phyloP scores from a whole-genome alignment of 2,329 filamentous ascomycete genomes.

The Didymella sp. region DNA sequence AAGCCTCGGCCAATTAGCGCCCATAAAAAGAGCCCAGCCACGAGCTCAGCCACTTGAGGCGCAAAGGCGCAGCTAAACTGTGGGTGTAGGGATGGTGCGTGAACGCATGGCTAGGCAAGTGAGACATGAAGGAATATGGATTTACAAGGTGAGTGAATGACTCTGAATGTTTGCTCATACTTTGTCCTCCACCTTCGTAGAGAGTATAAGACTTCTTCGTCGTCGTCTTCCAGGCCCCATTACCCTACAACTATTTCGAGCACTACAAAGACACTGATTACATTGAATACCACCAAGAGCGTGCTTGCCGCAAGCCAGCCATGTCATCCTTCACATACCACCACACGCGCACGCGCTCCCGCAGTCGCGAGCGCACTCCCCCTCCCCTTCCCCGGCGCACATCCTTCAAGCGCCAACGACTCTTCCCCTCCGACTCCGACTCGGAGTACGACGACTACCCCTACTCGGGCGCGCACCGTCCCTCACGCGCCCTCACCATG shows the following conservation, averaged over 20 bases:
- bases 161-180: neutral
- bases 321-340: constrained; percentile 40
- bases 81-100: constrained; percentile 1
- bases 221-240: neutral
- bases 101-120: constrained; percentile 21
- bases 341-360: constrained; percentile 28
- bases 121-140: constrained; percentile 19
- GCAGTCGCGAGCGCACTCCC: constrained; percentile 30
- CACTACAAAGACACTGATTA: neutral
- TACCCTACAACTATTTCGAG: no score
- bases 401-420: constrained; percentile 35
- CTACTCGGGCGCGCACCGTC: constrained; percentile 27
- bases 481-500: constrained; percentile 37
- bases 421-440: constrained; percentile 33
- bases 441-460: constrained; percentile 45
- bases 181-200: neutral
- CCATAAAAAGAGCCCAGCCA: neutral
- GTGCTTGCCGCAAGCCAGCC: neutral
- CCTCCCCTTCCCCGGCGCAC: constrained; percentile 33
- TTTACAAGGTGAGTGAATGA: constrained; percentile 11
- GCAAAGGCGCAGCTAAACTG: constrained; percentile 11
- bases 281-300: neutral
- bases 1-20: neutral
- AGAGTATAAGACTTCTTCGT: neutral
- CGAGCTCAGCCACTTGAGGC: constrained; percentile 12